Base-by-base conservation (phyloP, 495 filamentous ascomycete genomes). In the Cenococcum geophilum region DNA sequence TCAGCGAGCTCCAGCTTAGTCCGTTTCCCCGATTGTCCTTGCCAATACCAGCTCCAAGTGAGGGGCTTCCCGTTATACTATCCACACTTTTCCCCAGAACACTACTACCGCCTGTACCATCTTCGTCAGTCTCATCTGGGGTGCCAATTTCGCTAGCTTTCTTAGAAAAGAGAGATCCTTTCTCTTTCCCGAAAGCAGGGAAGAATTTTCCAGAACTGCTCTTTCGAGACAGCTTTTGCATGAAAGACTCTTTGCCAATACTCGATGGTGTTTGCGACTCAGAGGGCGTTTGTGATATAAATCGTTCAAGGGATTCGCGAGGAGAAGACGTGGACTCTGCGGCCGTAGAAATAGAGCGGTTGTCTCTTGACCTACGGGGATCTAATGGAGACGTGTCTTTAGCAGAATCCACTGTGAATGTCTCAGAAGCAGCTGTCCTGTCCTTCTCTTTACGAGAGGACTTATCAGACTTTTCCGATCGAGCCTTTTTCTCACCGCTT, bases 171-270 rank as follows among this genome's bases (percentile, higher is more conserved):
- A 70, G 58, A 22, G 57, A 61, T 10, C 51, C 23, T 52, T 70
- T 70, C 52, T 63, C 62, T 23, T 70, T 66, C 34, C 68, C 68
- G 61, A 73, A 73, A 45, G 21, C 25, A 40, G 65, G 61, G 4
- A 59, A 37, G 57, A 75, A 75, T 50, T 73, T 74, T 47, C 67
- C 64, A 0, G 69, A 67, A 51, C 66, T 70, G 43, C 60, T 64
- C 59, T 76, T 76, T 36, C 73, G 66, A 11, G 64, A 53, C n/a
- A 76, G 63, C 57, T 74, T 74, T 57, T 71, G 66, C 70, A 76
- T 76, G 62, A 76, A 70, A 1, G 57, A 52, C 47, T 74, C 71
- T 54, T 70, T 73, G 37, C 65, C 61, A 5, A 63, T 42, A 4
- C 23, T 61, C 40, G 57, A 35, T 36, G 45, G 65, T 14, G 45